These are phyloP conservation scores for Colletotrichum higginsianum DNA, from an alignment of 2,329 filamentous ascomycete species.

Conservation along the genomic window DNA sequence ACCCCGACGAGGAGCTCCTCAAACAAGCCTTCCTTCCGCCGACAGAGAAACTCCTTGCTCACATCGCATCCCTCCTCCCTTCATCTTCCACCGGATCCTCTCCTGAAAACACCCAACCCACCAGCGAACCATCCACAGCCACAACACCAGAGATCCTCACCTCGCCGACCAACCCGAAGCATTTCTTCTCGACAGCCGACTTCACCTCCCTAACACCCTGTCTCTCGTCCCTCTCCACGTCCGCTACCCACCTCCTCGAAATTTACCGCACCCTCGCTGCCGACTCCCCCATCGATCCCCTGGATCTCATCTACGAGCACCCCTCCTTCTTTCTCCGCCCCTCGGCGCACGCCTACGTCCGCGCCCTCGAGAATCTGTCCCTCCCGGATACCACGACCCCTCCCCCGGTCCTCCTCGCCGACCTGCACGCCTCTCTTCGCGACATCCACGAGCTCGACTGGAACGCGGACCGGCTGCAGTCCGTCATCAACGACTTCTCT, in stretches of 20 bases:
- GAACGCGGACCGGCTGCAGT: constrained; percentile 32
- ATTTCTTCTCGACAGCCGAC: constrained; percentile 29
- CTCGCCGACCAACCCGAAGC: constrained; percentile 14
- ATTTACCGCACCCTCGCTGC: constrained; percentile 36
- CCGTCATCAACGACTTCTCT: constrained; percentile 29
- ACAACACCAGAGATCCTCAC: constrained; percentile 7
- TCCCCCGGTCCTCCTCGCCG: constrained; percentile 19
- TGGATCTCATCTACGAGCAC: constrained; percentile 36
- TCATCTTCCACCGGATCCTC: not conserved
- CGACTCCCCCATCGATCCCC: constrained; percentile 39
- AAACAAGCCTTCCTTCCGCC: constrained; percentile 38
- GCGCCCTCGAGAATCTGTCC: constrained; percentile 21
- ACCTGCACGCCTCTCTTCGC: constrained; percentile 22
- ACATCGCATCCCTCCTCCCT: constrained; percentile 21
- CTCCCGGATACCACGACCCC: constrained; percentile 5
- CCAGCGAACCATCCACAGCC: not conserved
- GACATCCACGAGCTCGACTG: constrained; percentile 35
- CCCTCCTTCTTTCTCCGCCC: constrained; percentile 43
- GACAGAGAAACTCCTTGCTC: constrained; percentile 25
- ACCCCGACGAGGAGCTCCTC: constrained; percentile 34
- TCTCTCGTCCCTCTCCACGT: constrained; percentile 15
- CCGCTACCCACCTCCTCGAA: constrained; percentile 29
- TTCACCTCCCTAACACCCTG: constrained; percentile 21
- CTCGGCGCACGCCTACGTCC: constrained; percentile 17
- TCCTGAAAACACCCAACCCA: not conserved